These are phyloP conservation scores for Pseudonitzschia multiseries DNA, from an alignment of 108 stramenopile genomes.

Conservation along the genomic window DNA sequence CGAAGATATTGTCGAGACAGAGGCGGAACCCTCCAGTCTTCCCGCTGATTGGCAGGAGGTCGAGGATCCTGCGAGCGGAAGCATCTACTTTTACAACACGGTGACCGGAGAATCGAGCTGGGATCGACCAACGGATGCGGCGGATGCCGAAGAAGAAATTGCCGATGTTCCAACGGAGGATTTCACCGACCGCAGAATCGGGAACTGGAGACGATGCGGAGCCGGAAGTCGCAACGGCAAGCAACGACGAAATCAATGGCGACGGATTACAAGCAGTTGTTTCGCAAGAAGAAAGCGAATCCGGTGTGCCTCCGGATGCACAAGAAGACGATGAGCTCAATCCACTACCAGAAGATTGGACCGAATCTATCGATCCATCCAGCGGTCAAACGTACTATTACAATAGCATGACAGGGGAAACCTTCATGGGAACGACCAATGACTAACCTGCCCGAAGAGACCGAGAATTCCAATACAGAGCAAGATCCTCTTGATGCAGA, in stretches of 20 bases:
- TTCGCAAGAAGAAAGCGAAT: neutral
- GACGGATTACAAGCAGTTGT: neutral
- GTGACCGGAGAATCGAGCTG: conserved; percentile 31
- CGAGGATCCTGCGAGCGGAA: conserved; percentile 38
- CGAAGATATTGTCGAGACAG: neutral
- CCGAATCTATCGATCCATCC: conserved; percentile 34
- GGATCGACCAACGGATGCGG: conserved; percentile 10
- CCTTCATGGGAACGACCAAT: conserved; percentile 27
- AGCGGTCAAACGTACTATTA: conserved; percentile 46
- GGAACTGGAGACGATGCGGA: too few relatives aligned
- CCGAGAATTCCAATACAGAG: neutral
- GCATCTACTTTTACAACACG: conserved; percentile 45
- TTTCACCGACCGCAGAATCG: too few relatives aligned
- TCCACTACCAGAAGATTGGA: conserved; percentile 48
- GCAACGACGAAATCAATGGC: neutral
- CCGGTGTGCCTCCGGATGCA: neutral
- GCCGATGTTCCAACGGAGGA: conserved; percentile 12
- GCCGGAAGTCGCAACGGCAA: neutral
- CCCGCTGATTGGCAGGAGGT: conserved; percentile 48
- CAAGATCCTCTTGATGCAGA: neutral
- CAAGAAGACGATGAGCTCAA: neutral
- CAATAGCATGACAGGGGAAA: conserved; percentile 33
- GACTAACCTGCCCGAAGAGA: too few relatives aligned
- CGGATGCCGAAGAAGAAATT: neutral
- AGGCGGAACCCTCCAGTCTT: neutral